Conservation (phyloP, 73 alveolate genomes). For the Paramecium octaurelia region DNA sequence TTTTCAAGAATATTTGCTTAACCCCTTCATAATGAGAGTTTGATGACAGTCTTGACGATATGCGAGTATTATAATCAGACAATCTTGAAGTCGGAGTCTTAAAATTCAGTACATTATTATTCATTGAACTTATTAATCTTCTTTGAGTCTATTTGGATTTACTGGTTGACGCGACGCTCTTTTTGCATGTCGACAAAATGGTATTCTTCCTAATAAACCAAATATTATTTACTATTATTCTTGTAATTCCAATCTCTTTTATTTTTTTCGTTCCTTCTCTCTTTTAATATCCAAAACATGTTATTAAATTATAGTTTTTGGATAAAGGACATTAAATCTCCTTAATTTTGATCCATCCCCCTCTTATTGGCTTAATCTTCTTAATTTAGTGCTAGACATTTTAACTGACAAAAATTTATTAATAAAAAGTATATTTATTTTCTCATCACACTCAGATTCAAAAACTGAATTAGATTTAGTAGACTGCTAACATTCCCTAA, state of each 20-base stretch:
- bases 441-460: neutral
- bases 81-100: neutral
- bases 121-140: constrained; percentile 3
- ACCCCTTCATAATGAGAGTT: constrained; percentile 26
- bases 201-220: neutral
- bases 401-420: constrained; percentile 18
- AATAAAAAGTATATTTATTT: neutral
- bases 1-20: neutral
- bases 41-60: neutral
- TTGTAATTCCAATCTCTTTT: neutral
- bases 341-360: constrained; percentile 34
- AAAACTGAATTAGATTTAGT: neutral
- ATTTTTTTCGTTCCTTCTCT: neutral
- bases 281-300: neutral
- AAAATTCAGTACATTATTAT: neutral
- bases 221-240: neutral
- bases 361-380: neutral
- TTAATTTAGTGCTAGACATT: constrained; percentile 15
- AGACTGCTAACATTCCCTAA: neutral
- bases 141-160: neutral
- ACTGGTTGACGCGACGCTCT: neutral
- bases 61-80: neutral
- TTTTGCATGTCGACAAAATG: neutral
- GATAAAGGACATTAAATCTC: constrained; percentile 35
- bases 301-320: neutral